Base-by-base conservation (phyloP, 768 basidiomycete species). In the Pleurotus platypus region DNA sequence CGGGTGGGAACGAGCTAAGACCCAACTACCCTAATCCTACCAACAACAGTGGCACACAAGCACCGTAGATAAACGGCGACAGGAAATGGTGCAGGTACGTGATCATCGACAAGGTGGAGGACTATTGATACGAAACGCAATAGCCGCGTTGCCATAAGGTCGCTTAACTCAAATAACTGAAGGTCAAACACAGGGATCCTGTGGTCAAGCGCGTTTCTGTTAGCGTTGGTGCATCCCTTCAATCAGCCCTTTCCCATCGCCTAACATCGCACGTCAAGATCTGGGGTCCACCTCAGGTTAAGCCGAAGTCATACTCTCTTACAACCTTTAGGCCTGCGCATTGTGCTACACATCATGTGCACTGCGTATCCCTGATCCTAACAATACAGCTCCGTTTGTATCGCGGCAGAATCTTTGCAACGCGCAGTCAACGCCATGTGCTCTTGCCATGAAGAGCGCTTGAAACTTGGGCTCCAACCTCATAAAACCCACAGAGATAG, bases 31-130 rank as follows among this genome's bases (percentile, higher is more conserved):
- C 64, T 46, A 80, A 81, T 50, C 63, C 64, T 5, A 74, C 70
- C 43, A 80, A 74, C 62, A 87, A 90, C 57, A 75, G 76, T 5
- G 58, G 79, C 43, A 86, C 87, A 1, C 87, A 84, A 27, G 78
- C 74, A 7, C 79, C 73, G 55, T 75, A 89, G 72, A 84, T 91
- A 60, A 78, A 78, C 58, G 89, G 89, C 27, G 89, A 89, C 46
- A 68, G 76, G 60, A 75, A 65, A 57, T 67, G 62, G 55, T 24
- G 13, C 4, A 39, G 18, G 15, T 43, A 18, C 15, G 42, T 15
- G 18, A 43, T 15, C 42, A 27, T 43, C 42, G 42, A 15, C 11
- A 18, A 43, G 42, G 15, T 51, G 35, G 48, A 26, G 16, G 24
- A 45, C 35, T 55, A 22, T 56, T 20, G 12, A 16, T 26, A 24